phyloP scores from a whole-genome alignment of 2,329 filamentous ascomycete species.

The Calonectria henricotiae region DNA sequence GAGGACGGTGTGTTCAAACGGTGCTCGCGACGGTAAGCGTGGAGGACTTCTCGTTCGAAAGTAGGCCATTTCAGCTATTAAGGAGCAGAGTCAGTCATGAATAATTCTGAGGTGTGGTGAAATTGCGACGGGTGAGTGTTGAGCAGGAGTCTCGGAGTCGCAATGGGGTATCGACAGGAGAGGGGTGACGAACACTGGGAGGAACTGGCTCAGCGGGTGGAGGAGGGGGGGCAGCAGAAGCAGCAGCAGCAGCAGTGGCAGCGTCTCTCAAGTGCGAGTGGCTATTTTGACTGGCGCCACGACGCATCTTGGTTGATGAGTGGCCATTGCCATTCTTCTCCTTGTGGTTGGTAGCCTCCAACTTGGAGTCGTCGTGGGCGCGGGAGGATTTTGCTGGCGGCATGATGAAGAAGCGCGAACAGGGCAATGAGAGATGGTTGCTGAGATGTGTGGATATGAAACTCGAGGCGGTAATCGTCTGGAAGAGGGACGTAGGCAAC shows the following conservation, averaged over 20 bases:
- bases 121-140: not conserved
- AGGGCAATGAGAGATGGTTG: constrained; percentile 24
- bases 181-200: constrained; percentile 56
- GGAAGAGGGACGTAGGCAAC: constrained; percentile 14
- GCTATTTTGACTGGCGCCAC: constrained; percentile 69
- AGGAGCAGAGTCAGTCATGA: constrained; percentile 40
- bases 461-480: constrained; percentile 23
- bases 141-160: constrained; percentile 4
- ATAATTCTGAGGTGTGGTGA: not conserved
- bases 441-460: constrained; percentile 28
- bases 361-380: constrained; percentile 65
- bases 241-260: constrained; percentile 56
- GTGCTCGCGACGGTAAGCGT: constrained; percentile 83
- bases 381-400: constrained; percentile 66
- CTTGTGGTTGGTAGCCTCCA: constrained; percentile 61
- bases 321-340: constrained; percentile 64
- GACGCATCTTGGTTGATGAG: constrained; percentile 70
- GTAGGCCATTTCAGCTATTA: constrained; percentile 76
- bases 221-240: constrained; percentile 51
- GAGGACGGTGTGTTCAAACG: constrained; percentile 80
- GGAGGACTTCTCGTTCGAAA: constrained; percentile 78
- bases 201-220: constrained; percentile 52
- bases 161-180: constrained; percentile 31
- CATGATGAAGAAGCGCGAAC: constrained; percentile 55
- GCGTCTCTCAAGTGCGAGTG: constrained; percentile 65